Percentiles rank a stretch among this genome's conserved stretches.
These are phyloP conservation scores for Aspergillus eucalypticola DNA, from an alignment of 2,329 filamentous ascomycete genomes.

Conservation along the genomic window DNA sequence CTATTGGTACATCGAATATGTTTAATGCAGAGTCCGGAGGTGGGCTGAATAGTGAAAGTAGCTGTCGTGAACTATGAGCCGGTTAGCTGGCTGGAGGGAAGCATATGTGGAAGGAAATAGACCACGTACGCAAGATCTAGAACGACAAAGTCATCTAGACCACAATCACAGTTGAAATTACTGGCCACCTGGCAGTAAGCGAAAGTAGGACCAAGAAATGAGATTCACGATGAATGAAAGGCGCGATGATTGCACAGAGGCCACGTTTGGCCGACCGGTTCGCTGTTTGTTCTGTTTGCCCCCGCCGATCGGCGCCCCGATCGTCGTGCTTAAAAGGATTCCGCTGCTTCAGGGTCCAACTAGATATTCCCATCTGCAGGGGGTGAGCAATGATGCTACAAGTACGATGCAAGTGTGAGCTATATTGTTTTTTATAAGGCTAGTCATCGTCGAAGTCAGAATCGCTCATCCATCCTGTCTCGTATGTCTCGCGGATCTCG, in stretches of 20 bases:
- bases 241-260: constrained; percentile 20
- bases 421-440: neutral
- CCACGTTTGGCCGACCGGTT: constrained; percentile 24
- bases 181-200: constrained; percentile 38
- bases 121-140: constrained; percentile 13
- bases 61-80: constrained; percentile 13
- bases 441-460: constrained; percentile 48
- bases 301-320: constrained; percentile 6
- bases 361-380: neutral
- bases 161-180: constrained; percentile 25
- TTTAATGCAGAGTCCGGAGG: neutral
- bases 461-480: constrained; percentile 81
- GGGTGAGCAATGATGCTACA: neutral
- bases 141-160: constrained; percentile 29
- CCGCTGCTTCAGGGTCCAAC: neutral
- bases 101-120: neutral
- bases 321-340: neutral
- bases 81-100: constrained; percentile 4
- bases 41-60: neutral
- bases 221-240: constrained; percentile 12
- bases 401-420: neutral
- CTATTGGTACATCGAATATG: neutral
- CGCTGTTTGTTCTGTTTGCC: constrained; percentile 22
- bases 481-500: constrained; percentile 82
- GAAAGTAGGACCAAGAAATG: constrained; percentile 11